Conservation (phyloP, 2,329 filamentous ascomycete genomes). For the Albifimbria verrucaria region DNA sequence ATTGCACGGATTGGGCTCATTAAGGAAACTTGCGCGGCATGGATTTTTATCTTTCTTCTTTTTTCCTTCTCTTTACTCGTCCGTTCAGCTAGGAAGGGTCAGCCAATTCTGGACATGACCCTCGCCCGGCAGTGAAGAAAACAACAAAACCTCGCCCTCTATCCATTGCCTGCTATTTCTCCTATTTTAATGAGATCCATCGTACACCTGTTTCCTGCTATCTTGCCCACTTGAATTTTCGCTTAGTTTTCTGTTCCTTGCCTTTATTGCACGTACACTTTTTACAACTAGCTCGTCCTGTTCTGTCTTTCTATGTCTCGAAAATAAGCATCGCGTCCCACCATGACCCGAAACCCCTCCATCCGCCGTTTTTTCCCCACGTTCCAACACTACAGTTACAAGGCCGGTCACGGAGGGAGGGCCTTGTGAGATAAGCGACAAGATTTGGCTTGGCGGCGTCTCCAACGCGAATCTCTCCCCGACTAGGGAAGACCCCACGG, state of each 20-base stretch:
- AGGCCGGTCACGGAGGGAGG: too few species aligned
- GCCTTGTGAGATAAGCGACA: too few species aligned
- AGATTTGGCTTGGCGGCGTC: too few species aligned
- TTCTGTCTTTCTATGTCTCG: too few species aligned
- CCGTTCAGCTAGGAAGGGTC: neutral
- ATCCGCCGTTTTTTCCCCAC: too few species aligned
- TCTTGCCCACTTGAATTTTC: neutral
- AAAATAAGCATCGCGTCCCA: too few species aligned
- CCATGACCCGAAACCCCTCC: too few species aligned
- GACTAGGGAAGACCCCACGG: too few species aligned
- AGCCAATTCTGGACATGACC: neutral
- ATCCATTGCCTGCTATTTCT: neutral
- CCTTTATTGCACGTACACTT: neutral
- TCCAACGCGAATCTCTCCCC: too few species aligned
- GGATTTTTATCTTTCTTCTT: neutral
- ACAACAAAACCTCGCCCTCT: neutral
- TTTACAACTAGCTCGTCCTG: too few species aligned
- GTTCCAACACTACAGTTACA: too few species aligned
- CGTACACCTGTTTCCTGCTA: neutral
- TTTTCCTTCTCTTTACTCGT: neutral
- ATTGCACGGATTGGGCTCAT: conserved; percentile 9
- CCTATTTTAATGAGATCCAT: neutral
- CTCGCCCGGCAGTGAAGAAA: neutral
- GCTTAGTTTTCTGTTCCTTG: neutral
- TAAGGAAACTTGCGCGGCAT: neutral